Percentiles rank a stretch among this genome's conserved stretches.
Evolutionary conservation across 2,329 filamentous ascomycete species (phyloP).

Genomic region (Hypoxylon sp.): DNA sequence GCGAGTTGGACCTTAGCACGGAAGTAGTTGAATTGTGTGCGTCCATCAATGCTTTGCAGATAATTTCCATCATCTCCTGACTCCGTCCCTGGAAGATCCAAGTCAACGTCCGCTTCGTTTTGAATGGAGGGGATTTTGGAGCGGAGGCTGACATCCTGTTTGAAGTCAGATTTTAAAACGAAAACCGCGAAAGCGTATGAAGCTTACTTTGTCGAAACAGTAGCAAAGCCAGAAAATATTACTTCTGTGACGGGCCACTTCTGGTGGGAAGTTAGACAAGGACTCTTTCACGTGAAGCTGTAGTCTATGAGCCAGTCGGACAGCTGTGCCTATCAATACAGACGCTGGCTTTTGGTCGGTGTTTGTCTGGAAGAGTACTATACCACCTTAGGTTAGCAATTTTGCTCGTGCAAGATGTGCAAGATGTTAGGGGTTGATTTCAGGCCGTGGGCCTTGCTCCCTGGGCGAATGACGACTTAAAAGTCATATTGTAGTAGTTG

Average conservation of each 20-base stretch:
- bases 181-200: background rate
- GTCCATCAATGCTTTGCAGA: constrained; percentile 56
- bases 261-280: constrained; percentile 46
- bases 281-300: constrained; percentile 55
- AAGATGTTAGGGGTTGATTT: background rate
- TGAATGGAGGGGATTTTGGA: constrained; percentile 58
- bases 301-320: constrained; percentile 58
- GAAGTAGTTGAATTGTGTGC: constrained; percentile 57
- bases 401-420: background rate
- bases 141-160: constrained; percentile 57
- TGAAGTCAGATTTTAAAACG: constrained; percentile 18
- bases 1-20: constrained; percentile 59
- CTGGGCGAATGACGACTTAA: background rate
- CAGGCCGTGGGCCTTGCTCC: background rate
- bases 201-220: constrained; percentile 57
- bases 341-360: constrained; percentile 57
- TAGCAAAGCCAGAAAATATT: constrained; percentile 62
- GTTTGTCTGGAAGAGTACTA: constrained; percentile 57
- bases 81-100: constrained; percentile 55
- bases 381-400: constrained; percentile 17
- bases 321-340: constrained; percentile 58
- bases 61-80: constrained; percentile 55
- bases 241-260: constrained; percentile 55
- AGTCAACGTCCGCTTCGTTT: constrained; percentile 59
- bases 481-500: background rate